Percentiles rank a stretch among this genome's conserved stretches.
phyloP scores from a whole-genome alignment of 441 rosid species.

The Isatis lusitanica region DNA sequence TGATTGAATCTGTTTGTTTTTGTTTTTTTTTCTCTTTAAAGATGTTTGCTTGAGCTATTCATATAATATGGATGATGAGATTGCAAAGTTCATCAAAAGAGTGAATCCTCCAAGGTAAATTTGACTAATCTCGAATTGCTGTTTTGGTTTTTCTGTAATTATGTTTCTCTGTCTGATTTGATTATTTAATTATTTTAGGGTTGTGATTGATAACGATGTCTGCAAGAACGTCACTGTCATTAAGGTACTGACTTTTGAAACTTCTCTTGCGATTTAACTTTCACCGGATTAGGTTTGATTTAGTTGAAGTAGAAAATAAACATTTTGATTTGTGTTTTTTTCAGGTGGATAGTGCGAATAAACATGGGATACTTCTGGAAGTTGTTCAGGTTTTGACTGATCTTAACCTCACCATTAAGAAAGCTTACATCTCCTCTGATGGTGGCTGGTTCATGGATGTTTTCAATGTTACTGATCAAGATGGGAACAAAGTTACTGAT shows the following conservation, averaged over 20 bases:
- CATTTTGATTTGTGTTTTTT: constrained; percentile 15
- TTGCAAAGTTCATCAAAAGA: constrained; percentile 69
- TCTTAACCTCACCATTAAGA: constrained; percentile 74
- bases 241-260: constrained; percentile 29
- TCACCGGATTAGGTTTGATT: constrained; percentile 4
- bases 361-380: constrained; percentile 83
- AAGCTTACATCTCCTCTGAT: constrained; percentile 92
- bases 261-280: neutral
- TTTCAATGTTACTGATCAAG: constrained; percentile 78
- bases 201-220: constrained; percentile 74
- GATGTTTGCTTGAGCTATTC: constrained; percentile 39
- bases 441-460: constrained; percentile 98
- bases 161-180: neutral
- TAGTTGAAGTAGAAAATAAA: neutral
- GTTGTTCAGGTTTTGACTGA: constrained; percentile 91
- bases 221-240: constrained; percentile 81
- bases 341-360: constrained; percentile 88
- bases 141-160: neutral
- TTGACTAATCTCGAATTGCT: neutral
- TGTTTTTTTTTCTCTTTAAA: neutral
- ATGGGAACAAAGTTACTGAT: constrained; percentile 73
- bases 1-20: neutral
- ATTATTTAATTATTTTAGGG: constrained; percentile 42
- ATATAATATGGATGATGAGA: constrained; percentile 61
- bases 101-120: constrained; percentile 79